Evolutionary conservation across 2,329 filamentous ascomycete genomes (phyloP).

Genomic region (Sporothrix protearum): DNA sequence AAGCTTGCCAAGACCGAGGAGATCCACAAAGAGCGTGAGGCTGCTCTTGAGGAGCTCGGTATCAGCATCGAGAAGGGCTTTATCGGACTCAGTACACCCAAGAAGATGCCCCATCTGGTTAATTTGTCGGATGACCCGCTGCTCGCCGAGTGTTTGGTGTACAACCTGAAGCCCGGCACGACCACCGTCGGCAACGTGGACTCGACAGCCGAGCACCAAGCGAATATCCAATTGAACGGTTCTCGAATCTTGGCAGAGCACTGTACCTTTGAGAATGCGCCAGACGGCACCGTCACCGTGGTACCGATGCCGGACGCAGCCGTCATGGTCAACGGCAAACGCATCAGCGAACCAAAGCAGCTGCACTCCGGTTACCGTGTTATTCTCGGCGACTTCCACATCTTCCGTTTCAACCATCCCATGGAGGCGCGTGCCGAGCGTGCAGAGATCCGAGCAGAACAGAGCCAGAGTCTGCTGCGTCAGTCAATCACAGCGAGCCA

Average conservation of each 20-base stretch:
- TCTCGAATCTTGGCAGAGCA: constrained; percentile 90
- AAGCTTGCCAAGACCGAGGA: constrained; percentile 92
- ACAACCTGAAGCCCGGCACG: constrained; percentile 93
- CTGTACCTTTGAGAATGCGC: constrained; percentile 83
- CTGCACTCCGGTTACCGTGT: constrained; percentile 90
- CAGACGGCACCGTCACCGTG: constrained; percentile 88
- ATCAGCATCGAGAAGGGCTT: constrained; percentile 99
- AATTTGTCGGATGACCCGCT: constrained; percentile 94
- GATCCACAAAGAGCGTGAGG: constrained; percentile 95
- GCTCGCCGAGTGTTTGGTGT: constrained; percentile 91
- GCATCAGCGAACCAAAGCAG: constrained; percentile 79
- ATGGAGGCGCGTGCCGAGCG: constrained; percentile 92
- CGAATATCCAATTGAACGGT: constrained; percentile 90
- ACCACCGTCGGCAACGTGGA: constrained; percentile 95
- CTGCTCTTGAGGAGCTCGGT: constrained; percentile 89
- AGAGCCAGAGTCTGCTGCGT: constrained; percentile 80
- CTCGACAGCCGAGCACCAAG: constrained; percentile 66
- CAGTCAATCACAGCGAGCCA: constrained; percentile 70
- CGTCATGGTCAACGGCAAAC: constrained; percentile 95
- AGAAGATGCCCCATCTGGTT: constrained; percentile 98
- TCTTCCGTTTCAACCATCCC: constrained; percentile 97
- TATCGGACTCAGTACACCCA: constrained; percentile 88
- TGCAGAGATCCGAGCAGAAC: constrained; percentile 73
- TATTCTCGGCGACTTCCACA: constrained; percentile 96
- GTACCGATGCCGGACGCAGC: constrained; percentile 87